Percentiles rank a stretch among this genome's conserved stretches.
Conservation (phyloP, 2,329 filamentous ascomycete genomes). For the Raffaelea ambrosiae region DNA sequence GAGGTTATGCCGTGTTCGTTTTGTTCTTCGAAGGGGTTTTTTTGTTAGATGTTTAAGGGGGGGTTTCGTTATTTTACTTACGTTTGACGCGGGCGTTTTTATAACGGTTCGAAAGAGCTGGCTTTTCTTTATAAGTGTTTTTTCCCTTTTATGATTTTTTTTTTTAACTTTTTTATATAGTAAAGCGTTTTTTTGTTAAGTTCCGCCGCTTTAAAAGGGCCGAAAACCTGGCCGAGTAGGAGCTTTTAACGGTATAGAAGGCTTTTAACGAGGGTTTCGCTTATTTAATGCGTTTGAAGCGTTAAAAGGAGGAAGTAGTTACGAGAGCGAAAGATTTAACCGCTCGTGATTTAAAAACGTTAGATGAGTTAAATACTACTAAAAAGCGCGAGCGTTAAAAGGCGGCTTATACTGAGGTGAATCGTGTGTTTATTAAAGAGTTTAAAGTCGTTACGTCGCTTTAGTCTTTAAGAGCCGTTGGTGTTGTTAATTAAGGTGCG, state of each 20-base stretch:
- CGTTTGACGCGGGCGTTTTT: neutral
- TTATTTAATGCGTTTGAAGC: neutral
- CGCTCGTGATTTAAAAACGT: neutral
- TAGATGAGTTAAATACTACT: neutral
- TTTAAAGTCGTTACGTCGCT: neutral
- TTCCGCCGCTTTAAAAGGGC: neutral
- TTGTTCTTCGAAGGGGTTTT: neutral
- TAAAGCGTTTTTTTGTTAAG: neutral
- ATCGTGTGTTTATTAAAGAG: neutral
- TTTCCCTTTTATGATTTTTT: neutral
- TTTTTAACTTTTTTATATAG: too few relatives aligned
- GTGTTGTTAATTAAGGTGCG: neutral
- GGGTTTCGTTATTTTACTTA: neutral
- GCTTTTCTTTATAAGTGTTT: neutral
- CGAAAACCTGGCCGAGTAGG: neutral
- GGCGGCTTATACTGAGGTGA: neutral
- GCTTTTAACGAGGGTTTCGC: neutral
- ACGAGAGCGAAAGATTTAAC: neutral
- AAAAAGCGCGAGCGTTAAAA: neutral
- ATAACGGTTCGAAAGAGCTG: neutral
- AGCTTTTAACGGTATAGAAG: too few relatives aligned
- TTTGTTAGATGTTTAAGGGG: neutral
- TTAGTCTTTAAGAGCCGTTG: neutral
- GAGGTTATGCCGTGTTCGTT: neutral
- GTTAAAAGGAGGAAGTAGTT: neutral